phyloP scores from a whole-genome alignment of 352 stramenopile species.

The Phytophthora brassicae region DNA sequence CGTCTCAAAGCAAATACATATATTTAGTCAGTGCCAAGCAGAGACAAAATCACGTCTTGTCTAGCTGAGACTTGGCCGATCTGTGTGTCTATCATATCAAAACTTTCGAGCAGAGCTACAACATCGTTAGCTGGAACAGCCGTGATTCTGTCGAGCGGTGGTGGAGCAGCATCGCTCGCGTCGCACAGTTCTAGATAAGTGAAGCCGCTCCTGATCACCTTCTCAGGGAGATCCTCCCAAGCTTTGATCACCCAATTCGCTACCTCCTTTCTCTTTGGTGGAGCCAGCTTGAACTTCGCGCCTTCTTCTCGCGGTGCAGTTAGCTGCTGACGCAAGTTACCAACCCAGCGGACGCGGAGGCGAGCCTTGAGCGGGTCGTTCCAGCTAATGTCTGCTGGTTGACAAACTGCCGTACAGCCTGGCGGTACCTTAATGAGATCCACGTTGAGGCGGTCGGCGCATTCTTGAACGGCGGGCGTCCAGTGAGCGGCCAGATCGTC shows the following conservation, averaged over 20 bases:
- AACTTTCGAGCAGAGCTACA: no score
- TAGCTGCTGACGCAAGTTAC: not conserved
- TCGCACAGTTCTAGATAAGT: not conserved
- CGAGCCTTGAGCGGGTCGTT: no score
- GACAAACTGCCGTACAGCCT: no score
- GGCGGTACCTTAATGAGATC: conserved; percentile 21
- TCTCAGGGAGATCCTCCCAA: not conserved
- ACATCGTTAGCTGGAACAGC: no score
- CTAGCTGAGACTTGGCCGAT: no score
- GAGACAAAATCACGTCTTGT: no score
- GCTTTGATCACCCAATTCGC: conserved; percentile 5
- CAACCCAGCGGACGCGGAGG: not conserved
- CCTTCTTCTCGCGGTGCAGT: not conserved
- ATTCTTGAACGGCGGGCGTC: conserved; percentile 23
- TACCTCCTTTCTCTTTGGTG: conserved; percentile 11
- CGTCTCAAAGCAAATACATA: no score
- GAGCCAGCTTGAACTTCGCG: conserved; percentile 1
- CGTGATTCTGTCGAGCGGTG: no score
- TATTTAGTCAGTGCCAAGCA: no score
- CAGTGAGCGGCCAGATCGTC: conserved; percentile 38
- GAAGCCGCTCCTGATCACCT: not conserved
- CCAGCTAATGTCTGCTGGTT: no score
- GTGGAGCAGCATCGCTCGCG: no score
- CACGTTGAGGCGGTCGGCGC: conserved; percentile 25
- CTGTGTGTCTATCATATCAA: no score